These are phyloP conservation scores for Diaporthe longicolla DNA, from an alignment of 2,329 filamentous ascomycete species.

Conservation along the genomic window DNA sequence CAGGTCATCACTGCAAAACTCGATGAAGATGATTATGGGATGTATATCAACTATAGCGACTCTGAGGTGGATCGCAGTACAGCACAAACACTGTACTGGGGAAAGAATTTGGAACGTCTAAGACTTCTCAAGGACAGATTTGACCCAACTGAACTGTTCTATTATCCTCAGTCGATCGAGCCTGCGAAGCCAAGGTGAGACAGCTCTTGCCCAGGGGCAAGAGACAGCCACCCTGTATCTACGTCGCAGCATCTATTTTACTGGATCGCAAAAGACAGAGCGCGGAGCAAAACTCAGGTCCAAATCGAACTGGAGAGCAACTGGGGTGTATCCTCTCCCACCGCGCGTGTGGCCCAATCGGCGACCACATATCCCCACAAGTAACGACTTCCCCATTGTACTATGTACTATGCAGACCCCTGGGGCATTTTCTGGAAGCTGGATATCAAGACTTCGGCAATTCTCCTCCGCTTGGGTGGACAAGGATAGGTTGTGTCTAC, in stretches of 20 bases:
- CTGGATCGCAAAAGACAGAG: no score
- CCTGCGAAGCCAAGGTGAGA: constrained; percentile 42
- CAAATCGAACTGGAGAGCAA: background rate
- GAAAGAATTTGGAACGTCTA: constrained; percentile 51
- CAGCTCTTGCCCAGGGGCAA: background rate
- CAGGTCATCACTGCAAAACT: constrained; percentile 51
- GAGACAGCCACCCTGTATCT: background rate
- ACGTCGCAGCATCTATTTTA: background rate
- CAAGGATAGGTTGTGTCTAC: background rate
- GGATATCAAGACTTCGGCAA: no score
- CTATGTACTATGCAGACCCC: background rate
- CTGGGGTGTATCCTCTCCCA: background rate
- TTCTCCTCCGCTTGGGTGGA: no score
- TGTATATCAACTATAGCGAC: constrained; percentile 60
- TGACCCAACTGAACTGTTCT: constrained; percentile 57
- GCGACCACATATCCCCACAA: background rate
- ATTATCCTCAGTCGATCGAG: constrained; percentile 56
- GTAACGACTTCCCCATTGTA: background rate
- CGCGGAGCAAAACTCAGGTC: background rate
- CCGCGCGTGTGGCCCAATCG: background rate
- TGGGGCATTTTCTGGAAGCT: background rate
- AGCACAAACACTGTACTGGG: constrained; percentile 56
- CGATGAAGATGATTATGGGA: constrained; percentile 51
- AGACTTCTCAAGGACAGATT: constrained; percentile 53
- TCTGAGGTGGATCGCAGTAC: constrained; percentile 51